These are phyloP conservation scores for Miscanthus sacchariflorus DNA, from an alignment of 202 grass and related monocot species.

Conservation along the genomic window DNA sequence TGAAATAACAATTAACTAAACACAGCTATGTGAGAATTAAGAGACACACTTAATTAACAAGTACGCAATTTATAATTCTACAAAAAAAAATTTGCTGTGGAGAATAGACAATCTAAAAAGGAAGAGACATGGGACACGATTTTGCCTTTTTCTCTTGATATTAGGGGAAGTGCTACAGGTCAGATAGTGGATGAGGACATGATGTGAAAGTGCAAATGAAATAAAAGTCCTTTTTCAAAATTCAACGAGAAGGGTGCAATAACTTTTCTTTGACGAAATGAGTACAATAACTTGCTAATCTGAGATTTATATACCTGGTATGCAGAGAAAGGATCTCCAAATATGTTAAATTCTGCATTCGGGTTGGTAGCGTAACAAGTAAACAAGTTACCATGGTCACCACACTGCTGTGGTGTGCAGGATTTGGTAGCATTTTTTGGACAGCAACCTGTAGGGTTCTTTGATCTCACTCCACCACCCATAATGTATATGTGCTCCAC, in stretches of 20 bases:
- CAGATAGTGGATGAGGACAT: background rate
- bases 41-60: background rate
- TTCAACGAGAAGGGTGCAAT: background rate
- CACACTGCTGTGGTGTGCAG: conserved; percentile 59
- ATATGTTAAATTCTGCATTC: conserved; percentile 87
- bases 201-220: background rate
- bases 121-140: background rate
- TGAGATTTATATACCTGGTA: conserved; percentile 63
- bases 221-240: conserved; percentile 2
- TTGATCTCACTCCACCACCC: conserved; percentile 76
- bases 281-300: conserved; percentile 16
- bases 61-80: background rate
- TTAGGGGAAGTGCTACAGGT: background rate
- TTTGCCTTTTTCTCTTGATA: conserved; percentile 14
- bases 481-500: conserved; percentile 88
- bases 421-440: conserved; percentile 47
- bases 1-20: conserved; percentile 25
- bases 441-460: conserved; percentile 81
- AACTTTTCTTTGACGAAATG: too few species aligned
- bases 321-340: conserved; percentile 77
- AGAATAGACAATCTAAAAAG: background rate
- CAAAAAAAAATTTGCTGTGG: background rate
- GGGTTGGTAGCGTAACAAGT: conserved; percentile 72
- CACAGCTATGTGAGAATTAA: background rate
- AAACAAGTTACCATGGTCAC: conserved; percentile 74